Evolutionary conservation across 1,284 basidiomycete species (phyloP).

Genomic region (Moniliophthora roreri): DNA sequence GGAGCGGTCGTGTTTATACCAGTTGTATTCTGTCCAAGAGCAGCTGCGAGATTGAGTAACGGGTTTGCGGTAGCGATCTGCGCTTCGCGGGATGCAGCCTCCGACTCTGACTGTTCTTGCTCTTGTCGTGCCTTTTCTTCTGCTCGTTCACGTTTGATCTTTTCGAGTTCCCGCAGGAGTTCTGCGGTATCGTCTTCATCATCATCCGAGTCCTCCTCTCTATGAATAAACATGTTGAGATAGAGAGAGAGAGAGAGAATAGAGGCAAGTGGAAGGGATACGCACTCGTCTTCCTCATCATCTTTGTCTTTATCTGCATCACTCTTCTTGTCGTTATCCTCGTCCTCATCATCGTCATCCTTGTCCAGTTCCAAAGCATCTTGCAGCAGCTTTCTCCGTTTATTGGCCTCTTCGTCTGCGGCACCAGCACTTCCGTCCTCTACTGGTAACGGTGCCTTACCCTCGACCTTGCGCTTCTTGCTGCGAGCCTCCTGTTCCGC

Average conservation of each 20-base stretch:
- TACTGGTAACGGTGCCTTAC: constrained; percentile 50
- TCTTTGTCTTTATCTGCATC: constrained; percentile 30
- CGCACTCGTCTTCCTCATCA: constrained; percentile 44
- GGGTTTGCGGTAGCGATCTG: constrained; percentile 88
- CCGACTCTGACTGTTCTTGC: constrained; percentile 66
- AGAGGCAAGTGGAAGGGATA: too few species aligned
- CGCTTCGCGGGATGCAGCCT: constrained; percentile 70
- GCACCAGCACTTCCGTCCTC: constrained; percentile 28
- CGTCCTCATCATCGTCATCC: constrained; percentile 77
- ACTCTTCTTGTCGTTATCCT: constrained; percentile 38
- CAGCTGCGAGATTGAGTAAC: constrained; percentile 84
- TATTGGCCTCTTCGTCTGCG: constrained; percentile 65
- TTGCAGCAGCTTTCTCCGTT: constrained; percentile 80
- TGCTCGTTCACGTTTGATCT: constrained; percentile 92
- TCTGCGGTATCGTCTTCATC: constrained; percentile 94
- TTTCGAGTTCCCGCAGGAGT: constrained; percentile 88
- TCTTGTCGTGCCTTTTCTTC: constrained; percentile 89
- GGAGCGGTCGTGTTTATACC: constrained; percentile 75
- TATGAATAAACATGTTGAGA: not conserved
- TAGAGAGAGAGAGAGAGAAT: not conserved
- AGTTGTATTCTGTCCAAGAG: constrained; percentile 68
- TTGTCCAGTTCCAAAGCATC: constrained; percentile 84
- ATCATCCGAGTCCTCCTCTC: constrained; percentile 51
- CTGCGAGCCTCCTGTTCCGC: constrained; percentile 85
- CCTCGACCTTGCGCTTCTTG: constrained; percentile 88